Evolutionary conservation across 2,329 filamentous ascomycete species (phyloP), one percentile per base, ranked within the genome.

Genomic region (Nemania sp.): DNA sequence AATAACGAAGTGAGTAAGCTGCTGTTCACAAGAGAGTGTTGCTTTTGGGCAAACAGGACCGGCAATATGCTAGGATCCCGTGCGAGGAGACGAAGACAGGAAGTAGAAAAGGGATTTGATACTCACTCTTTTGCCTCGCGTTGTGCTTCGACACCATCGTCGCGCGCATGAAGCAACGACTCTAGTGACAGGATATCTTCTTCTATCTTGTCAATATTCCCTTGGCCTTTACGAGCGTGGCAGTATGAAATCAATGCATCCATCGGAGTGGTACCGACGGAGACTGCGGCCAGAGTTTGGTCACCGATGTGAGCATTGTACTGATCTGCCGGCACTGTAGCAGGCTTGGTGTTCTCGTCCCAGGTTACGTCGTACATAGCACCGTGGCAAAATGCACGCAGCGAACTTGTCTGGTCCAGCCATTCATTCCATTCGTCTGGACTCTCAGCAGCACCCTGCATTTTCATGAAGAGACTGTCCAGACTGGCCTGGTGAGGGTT

Each of bases 231-330:
- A 11, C 68, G 65, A 2, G 68, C 63, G 5, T 51, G 20, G 22
- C 67, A 60, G 47, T 74, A 76, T 0, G 72, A 56, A 0, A 75
- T 34, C 2, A 77, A 15, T 0, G 73, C 64, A 40, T 76, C 74
- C 52, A 75, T 64, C 2, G 73, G 68, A 1, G 72, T 73, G 0
- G 70, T 73, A 0, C 75, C 74, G 1, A 76, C 62, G 0, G 73
- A 61, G 0, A 72, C 37, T 0, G 68, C 62, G 5, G 57, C 20
- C 3, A 37, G 34, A 6, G 31, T 56, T 15, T 59, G 57, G 11
- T 66, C 49, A 0, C 57, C 54, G 3, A 71, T 59, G 8, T 42
- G 45, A 2, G 17, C 28, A 33, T 31, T 23, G n/a, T 54, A 64
- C 0, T 53, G 31, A 31, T 76, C 67, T 0, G 73, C 73, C 0